phyloP scores from a whole-genome alignment of 192 early-diverging fungal species.

The Backusella tarrabulga region DNA sequence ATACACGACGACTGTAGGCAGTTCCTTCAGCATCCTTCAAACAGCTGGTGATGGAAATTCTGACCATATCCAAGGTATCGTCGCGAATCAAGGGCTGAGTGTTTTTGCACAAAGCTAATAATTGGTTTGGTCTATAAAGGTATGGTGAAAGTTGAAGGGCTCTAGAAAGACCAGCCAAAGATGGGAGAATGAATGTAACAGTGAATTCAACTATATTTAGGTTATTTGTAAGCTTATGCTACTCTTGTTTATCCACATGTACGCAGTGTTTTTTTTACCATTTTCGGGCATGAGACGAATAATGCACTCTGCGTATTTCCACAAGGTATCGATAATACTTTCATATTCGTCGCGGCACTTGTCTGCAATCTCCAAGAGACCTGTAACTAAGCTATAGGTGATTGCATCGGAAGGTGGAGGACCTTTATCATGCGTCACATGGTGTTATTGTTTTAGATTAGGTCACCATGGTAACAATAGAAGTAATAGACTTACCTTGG shows the following conservation, averaged over 20 bases:
- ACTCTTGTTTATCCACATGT: neutral
- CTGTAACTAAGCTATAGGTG: slow-evolving; percentile 43
- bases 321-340: slow-evolving; percentile 39
- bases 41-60: slow-evolving; percentile 36
- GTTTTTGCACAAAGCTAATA: slow-evolving; percentile 45
- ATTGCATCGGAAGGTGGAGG: slow-evolving; percentile 36
- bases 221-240: neutral
- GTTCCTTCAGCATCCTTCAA: slow-evolving; percentile 34
- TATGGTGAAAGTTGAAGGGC: slow-evolving; percentile 50
- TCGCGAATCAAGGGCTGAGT: slow-evolving; percentile 49
- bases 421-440: slow-evolving; percentile 8
- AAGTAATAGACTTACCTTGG: slow-evolving; percentile 23
- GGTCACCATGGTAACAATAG: slow-evolving; percentile 23
- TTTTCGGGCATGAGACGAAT: neutral
- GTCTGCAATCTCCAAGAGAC: slow-evolving; percentile 45
- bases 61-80: slow-evolving; percentile 43
- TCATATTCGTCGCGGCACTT: slow-evolving; percentile 36
- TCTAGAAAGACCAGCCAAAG: slow-evolving; percentile 55
- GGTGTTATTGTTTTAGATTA: neutral
- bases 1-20: slow-evolving; percentile 47
- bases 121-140: slow-evolving; percentile 44
- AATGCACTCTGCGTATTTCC: slow-evolving; percentile 46
- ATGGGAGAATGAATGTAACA: slow-evolving; percentile 56
- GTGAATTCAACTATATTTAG: slow-evolving; percentile 37
- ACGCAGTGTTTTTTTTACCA: neutral